These are phyloP conservation scores for Debaryomyces prosopidis DNA, from an alignment of 805 yeast species.

Conservation along the genomic window DNA sequence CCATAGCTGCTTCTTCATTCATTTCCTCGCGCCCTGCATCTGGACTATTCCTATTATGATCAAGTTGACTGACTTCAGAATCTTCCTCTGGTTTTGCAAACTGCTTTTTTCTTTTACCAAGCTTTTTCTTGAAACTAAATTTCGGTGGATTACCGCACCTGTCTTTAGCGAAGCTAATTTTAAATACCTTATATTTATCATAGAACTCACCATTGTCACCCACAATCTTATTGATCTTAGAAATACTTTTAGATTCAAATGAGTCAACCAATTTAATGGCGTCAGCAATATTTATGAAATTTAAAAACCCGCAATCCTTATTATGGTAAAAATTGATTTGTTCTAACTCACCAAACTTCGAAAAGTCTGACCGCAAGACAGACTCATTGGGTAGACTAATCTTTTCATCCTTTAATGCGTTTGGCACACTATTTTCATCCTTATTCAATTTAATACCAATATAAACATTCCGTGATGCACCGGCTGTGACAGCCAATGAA, in stretches of 20 bases:
- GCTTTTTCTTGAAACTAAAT: conserved; percentile 45
- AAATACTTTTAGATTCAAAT: conserved; percentile 38
- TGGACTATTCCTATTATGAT: not conserved
- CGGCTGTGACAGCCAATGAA: conserved; percentile 63
- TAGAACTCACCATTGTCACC: conserved; percentile 32
- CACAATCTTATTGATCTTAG: conserved; percentile 38
- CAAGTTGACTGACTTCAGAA: not conserved
- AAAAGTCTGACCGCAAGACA: conserved; percentile 58
- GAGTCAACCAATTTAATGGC: conserved; percentile 66
- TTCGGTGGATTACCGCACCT: conserved; percentile 78
- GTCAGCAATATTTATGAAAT: conserved; percentile 61
- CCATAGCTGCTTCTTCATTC: conserved; percentile 43
- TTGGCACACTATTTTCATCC: conserved; percentile 4
- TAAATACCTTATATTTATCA: conserved; percentile 51
- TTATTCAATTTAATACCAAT: conserved; percentile 54
- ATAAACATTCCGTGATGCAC: conserved; percentile 77
- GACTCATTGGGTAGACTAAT: conserved; percentile 40
- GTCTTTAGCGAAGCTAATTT: conserved; percentile 73
- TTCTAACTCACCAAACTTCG: conserved; percentile 68
- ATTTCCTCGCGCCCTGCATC: conserved; percentile 16
- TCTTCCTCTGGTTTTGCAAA: not conserved
- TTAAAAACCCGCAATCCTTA: conserved; percentile 73
- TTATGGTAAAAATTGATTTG: conserved; percentile 72
- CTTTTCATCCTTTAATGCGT: conserved; percentile 12
- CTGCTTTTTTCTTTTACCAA: conserved; percentile 9